Percentiles rank a stretch among this genome's conserved stretches.
These are phyloP conservation scores for Globisporangium heterothallicum DNA, from an alignment of 352 stramenopile species.

Conservation along the genomic window DNA sequence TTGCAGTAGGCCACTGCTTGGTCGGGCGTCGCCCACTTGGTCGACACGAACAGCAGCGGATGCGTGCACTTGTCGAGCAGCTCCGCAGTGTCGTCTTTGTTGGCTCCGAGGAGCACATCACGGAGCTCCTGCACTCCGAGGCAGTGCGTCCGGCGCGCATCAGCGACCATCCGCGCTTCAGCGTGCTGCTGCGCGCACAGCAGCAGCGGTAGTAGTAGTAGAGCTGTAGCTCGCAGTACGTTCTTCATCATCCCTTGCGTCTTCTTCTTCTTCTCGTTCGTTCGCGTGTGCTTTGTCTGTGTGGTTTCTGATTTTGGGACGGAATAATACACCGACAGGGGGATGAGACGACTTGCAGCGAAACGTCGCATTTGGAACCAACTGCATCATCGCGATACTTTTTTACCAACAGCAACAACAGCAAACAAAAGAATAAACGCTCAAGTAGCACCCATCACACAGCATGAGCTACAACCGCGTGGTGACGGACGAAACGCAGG, in stretches of 20 bases:
- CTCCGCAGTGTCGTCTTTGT: constrained; percentile 10
- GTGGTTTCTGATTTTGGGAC: constrained; percentile 7
- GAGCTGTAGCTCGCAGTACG: constrained; percentile 5
- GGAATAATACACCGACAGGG: no score
- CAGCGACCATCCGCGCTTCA: neutral
- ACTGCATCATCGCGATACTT: no score
- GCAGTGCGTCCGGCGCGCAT: constrained; percentile 8
- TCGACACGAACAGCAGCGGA: constrained; percentile 30
- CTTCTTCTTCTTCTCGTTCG: constrained; percentile 2
- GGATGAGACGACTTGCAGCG: no score
- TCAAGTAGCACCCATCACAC: neutral
- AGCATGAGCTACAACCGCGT: constrained; percentile 65
- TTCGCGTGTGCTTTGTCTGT: no score
- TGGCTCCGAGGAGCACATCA: constrained; percentile 12
- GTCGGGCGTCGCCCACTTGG: constrained; percentile 23
- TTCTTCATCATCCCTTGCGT: constrained; percentile 11
- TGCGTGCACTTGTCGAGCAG: constrained; percentile 19
- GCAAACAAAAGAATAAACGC: neutral
- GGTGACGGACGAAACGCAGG: constrained; percentile 48
- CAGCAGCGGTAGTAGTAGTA: neutral
- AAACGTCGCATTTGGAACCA: no score
- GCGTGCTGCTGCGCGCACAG: neutral
- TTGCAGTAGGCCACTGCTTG: constrained; percentile 38
- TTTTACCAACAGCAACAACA: neutral
- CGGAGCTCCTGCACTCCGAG: constrained; percentile 22